Evolutionary conservation across 108 stramenopile species (phyloP).

Genomic region (Schizochytrium sp.): DNA sequence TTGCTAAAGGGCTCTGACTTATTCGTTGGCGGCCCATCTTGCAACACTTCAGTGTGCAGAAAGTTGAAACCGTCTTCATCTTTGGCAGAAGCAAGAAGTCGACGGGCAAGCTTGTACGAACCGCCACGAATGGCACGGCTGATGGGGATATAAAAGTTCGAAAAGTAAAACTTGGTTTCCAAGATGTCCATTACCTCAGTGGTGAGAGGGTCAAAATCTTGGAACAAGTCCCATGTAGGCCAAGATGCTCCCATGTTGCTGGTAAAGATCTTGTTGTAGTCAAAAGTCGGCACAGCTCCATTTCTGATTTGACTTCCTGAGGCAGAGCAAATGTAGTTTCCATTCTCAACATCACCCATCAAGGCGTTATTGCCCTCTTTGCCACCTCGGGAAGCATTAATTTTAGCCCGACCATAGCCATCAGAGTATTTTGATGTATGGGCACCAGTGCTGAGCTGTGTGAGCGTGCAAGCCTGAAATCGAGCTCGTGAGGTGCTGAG

Average conservation of each 20-base stretch:
- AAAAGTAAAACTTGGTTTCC: constrained; percentile 18
- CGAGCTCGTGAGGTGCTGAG: not conserved
- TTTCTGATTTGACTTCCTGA: not conserved
- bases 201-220: not conserved
- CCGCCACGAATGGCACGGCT: not conserved
- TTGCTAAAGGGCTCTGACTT: not conserved
- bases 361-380: constrained; percentile 48
- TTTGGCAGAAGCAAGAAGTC: not conserved
- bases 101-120: not conserved
- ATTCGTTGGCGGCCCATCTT: not conserved
- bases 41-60: constrained; percentile 14
- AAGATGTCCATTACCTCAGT: not conserved
- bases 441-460: not conserved
- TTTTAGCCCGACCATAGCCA: not conserved
- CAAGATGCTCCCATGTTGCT: not conserved
- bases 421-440: constrained; percentile 27
- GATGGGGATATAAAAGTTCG: not conserved
- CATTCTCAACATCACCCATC: not conserved
- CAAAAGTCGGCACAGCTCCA: not conserved
- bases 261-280: not conserved
- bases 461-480: not conserved
- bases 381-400: constrained; percentile 23
- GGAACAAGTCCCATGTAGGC: not conserved
- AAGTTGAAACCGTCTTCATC: not conserved
- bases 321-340: not conserved